Evolutionary conservation across 495 filamentous ascomycete species (phyloP).

Genomic region (Haplographium delicatum): DNA sequence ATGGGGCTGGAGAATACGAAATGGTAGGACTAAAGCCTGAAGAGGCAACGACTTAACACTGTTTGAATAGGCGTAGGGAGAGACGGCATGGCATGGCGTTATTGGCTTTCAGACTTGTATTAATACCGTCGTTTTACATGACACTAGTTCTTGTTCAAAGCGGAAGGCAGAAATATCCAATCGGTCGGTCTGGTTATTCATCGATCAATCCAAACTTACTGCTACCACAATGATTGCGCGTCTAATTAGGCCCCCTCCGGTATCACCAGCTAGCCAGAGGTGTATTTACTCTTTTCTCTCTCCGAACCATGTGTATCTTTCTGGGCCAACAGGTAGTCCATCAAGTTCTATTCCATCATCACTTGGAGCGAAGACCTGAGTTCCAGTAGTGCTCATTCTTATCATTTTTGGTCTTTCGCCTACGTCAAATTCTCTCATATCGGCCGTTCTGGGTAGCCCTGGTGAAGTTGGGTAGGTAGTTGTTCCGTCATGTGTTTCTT

Average conservation of each 20-base stretch:
- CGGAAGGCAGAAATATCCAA: not conserved
- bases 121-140: not conserved
- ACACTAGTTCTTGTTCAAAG: constrained; percentile 2
- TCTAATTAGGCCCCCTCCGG: too few relatives aligned
- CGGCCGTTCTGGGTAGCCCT: not conserved
- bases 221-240: not conserved
- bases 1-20: constrained; percentile 70
- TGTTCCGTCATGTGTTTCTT: too few relatives aligned
- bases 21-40: constrained; percentile 61
- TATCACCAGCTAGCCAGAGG: not conserved
- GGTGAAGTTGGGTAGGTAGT: too few relatives aligned
- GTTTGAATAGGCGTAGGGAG: constrained; percentile 3
- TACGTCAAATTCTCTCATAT: not conserved
- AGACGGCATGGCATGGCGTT: constrained; percentile 16
- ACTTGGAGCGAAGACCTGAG: constrained; percentile 18
- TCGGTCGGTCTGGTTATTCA: not conserved
- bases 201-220: constrained; percentile 3
- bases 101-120: constrained; percentile 5
- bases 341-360: constrained; percentile 22
- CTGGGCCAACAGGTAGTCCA: constrained; percentile 23
- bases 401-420: constrained; percentile 5
- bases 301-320: constrained; percentile 15
- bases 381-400: constrained; percentile 21
- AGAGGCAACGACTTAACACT: constrained; percentile 1
- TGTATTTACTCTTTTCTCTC: constrained; percentile 15